A percentile compares a stretch with the other conserved stretches of the same genome.
Evolutionary conservation across 257 asterid genomes (phyloP).

Genomic region (Jacaranda mimosifolia): DNA sequence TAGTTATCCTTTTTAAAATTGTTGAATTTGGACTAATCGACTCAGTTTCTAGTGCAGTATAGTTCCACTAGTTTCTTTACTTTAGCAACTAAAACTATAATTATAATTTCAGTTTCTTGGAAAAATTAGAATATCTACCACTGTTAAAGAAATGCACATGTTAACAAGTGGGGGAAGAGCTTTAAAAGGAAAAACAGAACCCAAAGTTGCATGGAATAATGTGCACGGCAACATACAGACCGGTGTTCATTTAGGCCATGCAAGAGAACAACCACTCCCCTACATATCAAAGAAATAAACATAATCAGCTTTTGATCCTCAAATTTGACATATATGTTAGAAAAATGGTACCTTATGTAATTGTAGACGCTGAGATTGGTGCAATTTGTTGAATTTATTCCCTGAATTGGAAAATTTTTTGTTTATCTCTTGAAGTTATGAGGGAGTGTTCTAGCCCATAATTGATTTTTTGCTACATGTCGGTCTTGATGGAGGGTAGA

Average conservation of each 20-base stretch:
- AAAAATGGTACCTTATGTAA: too few relatives aligned
- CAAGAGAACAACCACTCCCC: conserved; percentile 79
- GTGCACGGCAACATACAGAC: conserved; percentile 41
- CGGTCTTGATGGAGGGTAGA: too few relatives aligned
- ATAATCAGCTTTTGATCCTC: conserved; percentile 6
- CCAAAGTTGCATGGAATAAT: not conserved
- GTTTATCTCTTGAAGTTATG: too few relatives aligned
- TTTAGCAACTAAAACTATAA: too few relatives aligned
- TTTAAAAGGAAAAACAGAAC: not conserved
- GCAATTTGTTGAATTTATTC: not conserved
- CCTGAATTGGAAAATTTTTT: too few relatives aligned
- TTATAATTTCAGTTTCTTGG: conserved; percentile 64
- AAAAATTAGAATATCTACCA: conserved; percentile 80
- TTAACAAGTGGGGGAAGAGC: not conserved
- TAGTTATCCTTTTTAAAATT: too few relatives aligned
- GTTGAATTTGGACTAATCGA: too few relatives aligned
- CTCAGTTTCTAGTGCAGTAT: too few relatives aligned
- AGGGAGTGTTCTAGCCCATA: too few relatives aligned
- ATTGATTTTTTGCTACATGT: too few relatives aligned
- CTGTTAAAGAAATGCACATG: conserved; percentile 46
- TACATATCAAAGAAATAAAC: conserved; percentile 34
- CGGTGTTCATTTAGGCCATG: conserved; percentile 94
- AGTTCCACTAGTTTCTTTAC: too few relatives aligned
- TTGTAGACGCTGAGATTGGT: too few relatives aligned
- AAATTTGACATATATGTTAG: not conserved